Evolutionary conservation across 768 basidiomycete species (phyloP), one percentile per base, ranked within the genome.

Genomic region (Kwoniella newhampshirensis): DNA sequence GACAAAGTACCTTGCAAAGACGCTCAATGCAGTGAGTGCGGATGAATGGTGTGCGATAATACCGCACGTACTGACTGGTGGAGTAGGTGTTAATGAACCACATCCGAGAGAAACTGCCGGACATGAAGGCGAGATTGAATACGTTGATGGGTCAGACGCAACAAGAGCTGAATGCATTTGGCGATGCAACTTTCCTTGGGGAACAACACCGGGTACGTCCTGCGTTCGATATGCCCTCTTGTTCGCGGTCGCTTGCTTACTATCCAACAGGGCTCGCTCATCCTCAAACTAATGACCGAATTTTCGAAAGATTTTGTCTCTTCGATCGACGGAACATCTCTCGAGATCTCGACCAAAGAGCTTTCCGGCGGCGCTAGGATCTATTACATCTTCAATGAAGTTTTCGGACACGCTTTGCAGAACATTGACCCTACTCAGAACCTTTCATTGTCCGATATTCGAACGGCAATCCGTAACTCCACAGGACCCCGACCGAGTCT

Each of bases 311-410:
- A 99, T 79, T 99, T 97, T 62, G 83, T 98, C 50, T 87, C 93
- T 0, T 94, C 92, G 13, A 96, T 99, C 66, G 96, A 99, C 66
- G 96, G 96, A 53, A 97, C 92, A 13, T 91, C 91, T 54, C 83
- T 94, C 36, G 90, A 96, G 60, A 88, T 98, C 68, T 94, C 91
- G 1, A 99, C 96, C 0, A 99, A 99, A 75, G 96, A 99, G 75
- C 85, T 99, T 15, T 97, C 89, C 5, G 96, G 96, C 39, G 96
- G 96, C 43, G 96, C 96, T 21, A 84, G 96, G 51, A 91, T 99
- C 78, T 98, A 98, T 78, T 98, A 98, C 79, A 98, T 99, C 75
- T 99, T 99, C 83, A 91, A 98, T 74, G 96, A 98, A 70, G 85
- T 98, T 51, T 99, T 98, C 71, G 96, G 96, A 1, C 82, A 87